Conservation (phyloP, 2,329 filamentous ascomycete genomes). For the Rosellinia necatrix region DNA sequence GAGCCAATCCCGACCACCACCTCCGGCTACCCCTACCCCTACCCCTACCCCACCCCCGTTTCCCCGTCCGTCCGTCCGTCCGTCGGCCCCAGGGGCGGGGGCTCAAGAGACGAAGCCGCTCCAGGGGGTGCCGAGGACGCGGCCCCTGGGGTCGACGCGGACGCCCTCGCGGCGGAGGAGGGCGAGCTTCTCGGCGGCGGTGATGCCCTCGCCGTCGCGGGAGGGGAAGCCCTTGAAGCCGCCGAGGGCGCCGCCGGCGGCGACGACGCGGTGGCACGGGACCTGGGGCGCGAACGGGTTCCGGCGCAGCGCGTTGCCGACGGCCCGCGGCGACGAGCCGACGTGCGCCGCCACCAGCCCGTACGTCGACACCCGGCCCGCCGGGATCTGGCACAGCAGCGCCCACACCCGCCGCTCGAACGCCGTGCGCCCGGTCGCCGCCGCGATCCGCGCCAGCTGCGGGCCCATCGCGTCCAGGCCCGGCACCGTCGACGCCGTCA, state of each 20-base stretch:
- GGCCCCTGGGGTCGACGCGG: slow-evolving; percentile 62
- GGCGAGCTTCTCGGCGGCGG: slow-evolving; percentile 66
- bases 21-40: too few species aligned
- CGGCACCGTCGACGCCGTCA: slow-evolving; percentile 7
- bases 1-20: too few species aligned
- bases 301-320: slow-evolving; percentile 58
- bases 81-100: too few species aligned
- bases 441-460: slow-evolving; percentile 52
- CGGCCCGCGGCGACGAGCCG: slow-evolving; percentile 46
- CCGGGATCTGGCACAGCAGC: slow-evolving; percentile 76
- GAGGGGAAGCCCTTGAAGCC: slow-evolving; percentile 73
- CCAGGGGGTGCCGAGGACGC: slow-evolving; percentile 63
- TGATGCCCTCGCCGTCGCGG: slow-evolving; percentile 63
- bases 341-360: slow-evolving; percentile 64
- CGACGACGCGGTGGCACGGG: slow-evolving; percentile 81
- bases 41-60: too few species aligned
- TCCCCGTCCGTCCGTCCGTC: too few species aligned
- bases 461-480: slow-evolving; percentile 40
- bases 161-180: slow-evolving; percentile 69
- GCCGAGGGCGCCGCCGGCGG: slow-evolving; percentile 71
- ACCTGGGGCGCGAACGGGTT: slow-evolving; percentile 80
- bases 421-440: slow-evolving; percentile 50
- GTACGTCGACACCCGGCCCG: slow-evolving; percentile 78
- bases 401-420: slow-evolving; percentile 71
- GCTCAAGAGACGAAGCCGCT: slow-evolving; percentile 42